Conservation (phyloP, 768 basidiomycete genomes). For the Tricholoma hemisulphureum region DNA sequence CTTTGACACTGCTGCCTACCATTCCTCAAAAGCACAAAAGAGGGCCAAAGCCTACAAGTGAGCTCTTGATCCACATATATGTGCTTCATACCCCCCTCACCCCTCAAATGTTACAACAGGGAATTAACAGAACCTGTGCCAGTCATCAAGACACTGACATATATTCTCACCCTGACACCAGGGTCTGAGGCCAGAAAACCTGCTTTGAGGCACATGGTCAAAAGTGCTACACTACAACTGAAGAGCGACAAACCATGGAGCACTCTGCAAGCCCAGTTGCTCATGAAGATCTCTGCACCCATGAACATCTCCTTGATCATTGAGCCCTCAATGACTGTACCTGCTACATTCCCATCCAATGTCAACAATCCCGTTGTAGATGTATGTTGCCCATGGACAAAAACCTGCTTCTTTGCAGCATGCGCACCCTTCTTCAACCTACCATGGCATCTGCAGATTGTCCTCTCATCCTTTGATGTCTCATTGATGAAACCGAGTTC, state of each 20-base stretch:
- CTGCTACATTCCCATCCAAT: neutral
- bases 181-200: neutral
- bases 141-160: neutral
- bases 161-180: neutral
- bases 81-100: neutral
- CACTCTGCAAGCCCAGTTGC: neutral
- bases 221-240: neutral
- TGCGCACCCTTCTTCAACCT: neutral
- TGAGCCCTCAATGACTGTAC: neutral
- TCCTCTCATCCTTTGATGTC: neutral
- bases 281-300: neutral
- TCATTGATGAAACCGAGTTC: neutral
- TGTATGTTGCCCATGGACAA: neutral
- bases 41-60: neutral
- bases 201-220: neutral
- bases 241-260: neutral
- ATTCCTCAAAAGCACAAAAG: neutral
- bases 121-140: neutral
- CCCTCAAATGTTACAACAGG: neutral
- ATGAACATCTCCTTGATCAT: neutral
- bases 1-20: neutral
- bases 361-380: neutral
- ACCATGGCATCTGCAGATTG: neutral
- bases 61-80: neutral
- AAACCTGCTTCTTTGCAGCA: neutral